Evolutionary conservation across 768 basidiomycete genomes (phyloP), one percentile per base, ranked within the genome.

Genomic region (Dendrothele bispora): DNA sequence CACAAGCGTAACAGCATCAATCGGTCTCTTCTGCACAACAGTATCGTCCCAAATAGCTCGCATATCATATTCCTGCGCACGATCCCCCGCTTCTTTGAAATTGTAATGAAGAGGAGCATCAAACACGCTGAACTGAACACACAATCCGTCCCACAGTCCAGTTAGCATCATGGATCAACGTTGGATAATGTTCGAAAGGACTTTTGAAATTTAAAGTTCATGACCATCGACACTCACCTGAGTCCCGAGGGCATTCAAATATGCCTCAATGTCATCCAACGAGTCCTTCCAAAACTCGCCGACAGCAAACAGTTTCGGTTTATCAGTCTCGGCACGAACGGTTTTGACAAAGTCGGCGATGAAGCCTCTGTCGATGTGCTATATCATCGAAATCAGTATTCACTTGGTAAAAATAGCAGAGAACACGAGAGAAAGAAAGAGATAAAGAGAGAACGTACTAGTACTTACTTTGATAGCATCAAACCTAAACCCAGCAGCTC

Each of bases 71-170:
- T 66, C 64, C n/a, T 66, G 62, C 22, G 78, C 78, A 4, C 60
- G 61, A 54, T 79, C 75, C 53, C 82, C 82, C 4, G 86, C 86
- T 52, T 70, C 67, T 50, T 80, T 73, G 58, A 85, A 80, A 47
- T 80, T 83, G 40, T 78, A 65, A 56, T 88, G 86, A 21, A 88
- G 68, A 30, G 83, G 82, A 4, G 80, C 81, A 55, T 88, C 86
- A 49, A 88, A 88, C 53, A 86, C 2, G 82, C 74, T 46, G 78
- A 73, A 76, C 56, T 87, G 63, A 26, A 46, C 47, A 43, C n/a
- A n/a, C n/a, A n/a, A n/a, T n/a, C n/a, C n/a, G n/a, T n/a, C n/a
- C n/a, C n/a, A n/a, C 28, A 20, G 18, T 5, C 21, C 3, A 24
- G 26, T 36, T 26, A 49, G 27, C 11, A 38, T 22, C 4, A 20